phyloP scores from a whole-genome alignment of 2,329 filamentous ascomycete species.

The Epichloe amarillans region DNA sequence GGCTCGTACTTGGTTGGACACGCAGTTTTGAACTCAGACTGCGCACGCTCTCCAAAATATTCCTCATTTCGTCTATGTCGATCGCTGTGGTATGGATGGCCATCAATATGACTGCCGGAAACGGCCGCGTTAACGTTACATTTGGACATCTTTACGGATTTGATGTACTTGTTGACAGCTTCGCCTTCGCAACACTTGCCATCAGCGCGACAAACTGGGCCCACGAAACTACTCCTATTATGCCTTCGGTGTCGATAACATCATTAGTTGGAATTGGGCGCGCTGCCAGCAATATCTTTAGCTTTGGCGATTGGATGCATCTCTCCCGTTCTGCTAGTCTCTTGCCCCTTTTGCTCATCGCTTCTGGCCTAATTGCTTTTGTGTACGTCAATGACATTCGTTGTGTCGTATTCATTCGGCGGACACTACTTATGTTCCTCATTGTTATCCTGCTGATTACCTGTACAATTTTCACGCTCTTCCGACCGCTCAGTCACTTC shows the following conservation, averaged over 20 bases:
- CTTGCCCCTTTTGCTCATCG: constrained; percentile 25
- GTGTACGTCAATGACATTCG: constrained; percentile 30
- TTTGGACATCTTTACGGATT: constrained; percentile 34
- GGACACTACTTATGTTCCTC: constrained; percentile 25
- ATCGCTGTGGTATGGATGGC: constrained; percentile 24
- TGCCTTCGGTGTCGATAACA: constrained; percentile 28
- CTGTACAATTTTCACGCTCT: constrained; percentile 23
- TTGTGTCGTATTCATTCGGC: constrained; percentile 28
- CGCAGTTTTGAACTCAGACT: constrained; percentile 33
- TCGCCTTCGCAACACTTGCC: constrained; percentile 29
- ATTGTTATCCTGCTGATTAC: constrained; percentile 24
- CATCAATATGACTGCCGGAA: constrained; percentile 16
- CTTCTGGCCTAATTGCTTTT: constrained; percentile 29
- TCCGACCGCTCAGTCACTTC: constrained; percentile 18
- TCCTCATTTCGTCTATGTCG: constrained; percentile 27
- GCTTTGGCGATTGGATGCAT: constrained; percentile 33
- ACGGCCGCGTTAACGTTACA: constrained; percentile 13
- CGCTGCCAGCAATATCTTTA: constrained; percentile 21
- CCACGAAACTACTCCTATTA: constrained; percentile 31
- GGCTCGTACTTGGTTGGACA: constrained; percentile 39
- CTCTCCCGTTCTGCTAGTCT: constrained; percentile 23
- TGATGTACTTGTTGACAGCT: constrained; percentile 34
- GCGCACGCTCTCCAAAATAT: constrained; percentile 29
- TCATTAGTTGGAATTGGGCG: constrained; percentile 27
- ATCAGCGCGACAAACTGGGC: constrained; percentile 32